These are phyloP conservation scores for Scedosporium apiospermum DNA, from an alignment of 2,329 filamentous ascomycete genomes.

Conservation along the genomic window DNA sequence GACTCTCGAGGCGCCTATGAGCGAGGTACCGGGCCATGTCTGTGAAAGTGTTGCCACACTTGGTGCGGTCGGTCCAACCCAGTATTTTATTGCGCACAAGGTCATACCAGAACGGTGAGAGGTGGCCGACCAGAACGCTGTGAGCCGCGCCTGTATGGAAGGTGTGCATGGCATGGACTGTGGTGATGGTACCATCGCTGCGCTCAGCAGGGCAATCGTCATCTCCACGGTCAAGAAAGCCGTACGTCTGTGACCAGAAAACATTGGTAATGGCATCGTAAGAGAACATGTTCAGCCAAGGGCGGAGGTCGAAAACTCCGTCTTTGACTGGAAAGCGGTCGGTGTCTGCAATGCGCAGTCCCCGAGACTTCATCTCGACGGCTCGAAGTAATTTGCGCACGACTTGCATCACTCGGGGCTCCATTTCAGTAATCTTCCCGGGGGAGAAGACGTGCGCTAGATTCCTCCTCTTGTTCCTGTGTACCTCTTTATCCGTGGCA, in stretches of 20 bases:
- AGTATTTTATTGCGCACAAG: background rate
- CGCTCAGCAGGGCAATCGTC: background rate
- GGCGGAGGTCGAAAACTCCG: constrained; percentile 4
- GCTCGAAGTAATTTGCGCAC: background rate
- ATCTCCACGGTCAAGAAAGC: constrained; percentile 5
- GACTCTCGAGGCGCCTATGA: background rate
- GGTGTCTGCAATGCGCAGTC: background rate
- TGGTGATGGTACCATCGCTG: background rate
- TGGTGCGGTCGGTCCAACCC: background rate
- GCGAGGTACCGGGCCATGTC: constrained; percentile 5
- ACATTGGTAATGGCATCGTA: constrained; percentile 8
- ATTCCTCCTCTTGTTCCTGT: constrained; percentile 2
- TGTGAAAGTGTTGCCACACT: background rate
- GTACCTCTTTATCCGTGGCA: constrained; percentile 3
- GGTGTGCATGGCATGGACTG: constrained; percentile 6
- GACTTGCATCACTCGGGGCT: constrained; percentile 3
- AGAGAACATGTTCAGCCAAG: constrained; percentile 9
- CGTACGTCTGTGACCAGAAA: constrained; percentile 5
- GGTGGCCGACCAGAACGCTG: background rate
- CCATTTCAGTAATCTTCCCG: constrained; percentile 4
- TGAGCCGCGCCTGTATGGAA: background rate
- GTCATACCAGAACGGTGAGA: background rate
- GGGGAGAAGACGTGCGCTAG: constrained; percentile 6
- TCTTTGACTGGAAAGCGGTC: constrained; percentile 1
- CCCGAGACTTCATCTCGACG: constrained; percentile 3